Conservation (phyloP, 495 filamentous ascomycete species). For the Sphaerosporella brunnea region DNA sequence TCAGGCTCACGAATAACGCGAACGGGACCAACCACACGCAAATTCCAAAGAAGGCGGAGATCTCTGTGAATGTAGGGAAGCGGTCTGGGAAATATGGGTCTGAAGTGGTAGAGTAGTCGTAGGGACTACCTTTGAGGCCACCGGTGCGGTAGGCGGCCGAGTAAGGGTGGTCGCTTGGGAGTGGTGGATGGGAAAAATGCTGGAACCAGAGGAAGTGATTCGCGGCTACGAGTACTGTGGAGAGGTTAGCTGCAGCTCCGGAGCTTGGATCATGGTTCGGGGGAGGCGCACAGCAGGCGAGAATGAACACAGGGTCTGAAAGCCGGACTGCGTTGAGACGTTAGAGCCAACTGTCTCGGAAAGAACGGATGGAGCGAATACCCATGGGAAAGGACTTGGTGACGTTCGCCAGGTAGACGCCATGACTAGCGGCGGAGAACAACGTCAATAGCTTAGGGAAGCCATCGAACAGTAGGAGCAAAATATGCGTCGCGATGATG, state of each 20-base stretch:
- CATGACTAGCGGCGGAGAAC: constrained; percentile 64
- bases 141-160: constrained; percentile 14
- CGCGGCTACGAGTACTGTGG: constrained; percentile 54
- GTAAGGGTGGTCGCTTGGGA: constrained; percentile 28
- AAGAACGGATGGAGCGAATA: background rate
- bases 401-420: constrained; percentile 69
- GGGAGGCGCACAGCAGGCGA: constrained; percentile 49
- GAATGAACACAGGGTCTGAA: constrained; percentile 69
- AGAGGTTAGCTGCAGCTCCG: no score
- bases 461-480: constrained; percentile 63
- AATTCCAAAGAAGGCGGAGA: constrained; percentile 87
- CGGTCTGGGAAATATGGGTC: constrained; percentile 43
- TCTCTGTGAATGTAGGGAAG: constrained; percentile 77
- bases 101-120: constrained; percentile 22
- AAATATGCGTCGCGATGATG: constrained; percentile 54
- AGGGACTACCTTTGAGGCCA: constrained; percentile 19
- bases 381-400: constrained; percentile 21
- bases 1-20: constrained; percentile 80
- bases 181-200: constrained; percentile 57
- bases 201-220: constrained; percentile 97
- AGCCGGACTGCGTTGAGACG: constrained; percentile 86
- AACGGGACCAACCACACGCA: constrained; percentile 96
- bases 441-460: constrained; percentile 59
- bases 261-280: background rate
- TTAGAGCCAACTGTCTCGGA: background rate